Evolutionary conservation across 345 rosid genomes (phyloP).

Genomic region (Alliaria petiolata): DNA sequence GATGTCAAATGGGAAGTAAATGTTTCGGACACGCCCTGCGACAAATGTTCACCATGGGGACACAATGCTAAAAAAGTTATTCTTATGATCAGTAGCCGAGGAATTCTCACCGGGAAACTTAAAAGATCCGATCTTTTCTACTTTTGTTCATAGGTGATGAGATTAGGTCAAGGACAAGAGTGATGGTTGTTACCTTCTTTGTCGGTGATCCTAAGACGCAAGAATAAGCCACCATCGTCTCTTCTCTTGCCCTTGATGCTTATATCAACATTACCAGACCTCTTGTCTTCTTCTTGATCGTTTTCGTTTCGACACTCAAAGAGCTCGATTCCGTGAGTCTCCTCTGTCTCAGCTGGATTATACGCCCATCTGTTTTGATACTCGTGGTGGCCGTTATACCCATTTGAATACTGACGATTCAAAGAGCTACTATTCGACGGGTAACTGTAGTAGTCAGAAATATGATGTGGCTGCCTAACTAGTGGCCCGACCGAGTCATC

Average conservation of each 20-base stretch:
- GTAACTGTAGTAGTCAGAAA: constrained; percentile 31
- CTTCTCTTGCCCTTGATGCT: constrained; percentile 82
- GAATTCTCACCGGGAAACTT: neutral
- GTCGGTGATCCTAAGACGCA: constrained; percentile 81
- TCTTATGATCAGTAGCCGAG: neutral
- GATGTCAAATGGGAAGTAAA: constrained; percentile 81
- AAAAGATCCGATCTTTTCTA: neutral
- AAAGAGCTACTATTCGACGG: constrained; percentile 28
- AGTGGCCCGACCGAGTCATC: constrained; percentile 42
- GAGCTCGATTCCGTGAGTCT: constrained; percentile 69
- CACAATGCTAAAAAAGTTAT: neutral
- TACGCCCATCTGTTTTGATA: constrained; percentile 52
- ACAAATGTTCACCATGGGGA: neutral
- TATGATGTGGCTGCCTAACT: constrained; percentile 50
- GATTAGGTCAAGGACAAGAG: neutral
- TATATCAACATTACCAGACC: constrained; percentile 55
- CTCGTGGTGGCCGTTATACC: constrained; percentile 34
- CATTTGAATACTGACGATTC: constrained; percentile 49
- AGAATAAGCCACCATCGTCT: constrained; percentile 64
- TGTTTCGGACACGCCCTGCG: constrained; percentile 78
- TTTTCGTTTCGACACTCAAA: constrained; percentile 42
- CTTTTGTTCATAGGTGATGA: neutral
- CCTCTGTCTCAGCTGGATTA: constrained; percentile 55
- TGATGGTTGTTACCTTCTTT: constrained; percentile 64
- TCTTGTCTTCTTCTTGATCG: constrained; percentile 64